A percentile compares a stretch with the other conserved stretches of the same genome.
These are phyloP conservation scores for Aureobasidium melanogenum DNA, from an alignment of 2,329 filamentous ascomycete species.

Conservation along the genomic window DNA sequence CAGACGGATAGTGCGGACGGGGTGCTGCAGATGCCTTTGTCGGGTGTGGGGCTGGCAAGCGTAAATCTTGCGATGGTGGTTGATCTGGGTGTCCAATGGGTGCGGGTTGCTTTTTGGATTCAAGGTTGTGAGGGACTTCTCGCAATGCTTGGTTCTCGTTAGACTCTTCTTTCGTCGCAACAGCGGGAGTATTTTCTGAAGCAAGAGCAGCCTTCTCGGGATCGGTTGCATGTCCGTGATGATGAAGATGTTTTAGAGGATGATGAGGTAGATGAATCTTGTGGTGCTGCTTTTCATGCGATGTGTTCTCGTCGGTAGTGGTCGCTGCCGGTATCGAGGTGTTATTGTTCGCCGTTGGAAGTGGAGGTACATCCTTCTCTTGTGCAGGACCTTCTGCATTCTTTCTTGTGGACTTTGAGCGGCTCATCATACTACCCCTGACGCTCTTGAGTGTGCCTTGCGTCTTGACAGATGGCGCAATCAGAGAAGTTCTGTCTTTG, in stretches of 20 bases:
- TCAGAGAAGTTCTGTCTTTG: slow-evolving; percentile 31
- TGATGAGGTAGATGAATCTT: slow-evolving; percentile 30
- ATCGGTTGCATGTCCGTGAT: slow-evolving; percentile 14
- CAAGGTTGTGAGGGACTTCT: slow-evolving; percentile 32
- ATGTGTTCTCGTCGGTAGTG: slow-evolving; percentile 50
- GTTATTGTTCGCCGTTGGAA: slow-evolving; percentile 19
- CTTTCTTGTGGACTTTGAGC: slow-evolving; percentile 40
- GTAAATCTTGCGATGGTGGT: slow-evolving; percentile 34
- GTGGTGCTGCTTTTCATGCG: slow-evolving; percentile 28
- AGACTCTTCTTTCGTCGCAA: slow-evolving; percentile 9
- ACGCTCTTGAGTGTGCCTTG: slow-evolving; percentile 39
- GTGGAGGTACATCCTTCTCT: slow-evolving; percentile 12
- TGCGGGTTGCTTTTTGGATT: slow-evolving; percentile 26
- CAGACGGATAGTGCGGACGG: slow-evolving; percentile 41
- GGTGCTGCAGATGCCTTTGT: slow-evolving; percentile 26
- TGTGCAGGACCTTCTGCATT: slow-evolving; percentile 31
- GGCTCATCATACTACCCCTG: slow-evolving; percentile 71
- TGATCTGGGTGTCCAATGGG: slow-evolving; percentile 32
- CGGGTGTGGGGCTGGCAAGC: slow-evolving; percentile 33
- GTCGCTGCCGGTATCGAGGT: slow-evolving; percentile 65
- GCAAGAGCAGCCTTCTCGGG: background rate
- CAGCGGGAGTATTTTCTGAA: background rate
- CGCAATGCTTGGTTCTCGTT: slow-evolving; percentile 28
- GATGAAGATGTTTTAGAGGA: slow-evolving; percentile 23
- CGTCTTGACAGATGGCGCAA: slow-evolving; percentile 19